Percentiles rank a stretch among this genome's conserved stretches.
phyloP scores from a whole-genome alignment of 208 protist species.

The Leptomonas pyrrhocoris region DNA sequence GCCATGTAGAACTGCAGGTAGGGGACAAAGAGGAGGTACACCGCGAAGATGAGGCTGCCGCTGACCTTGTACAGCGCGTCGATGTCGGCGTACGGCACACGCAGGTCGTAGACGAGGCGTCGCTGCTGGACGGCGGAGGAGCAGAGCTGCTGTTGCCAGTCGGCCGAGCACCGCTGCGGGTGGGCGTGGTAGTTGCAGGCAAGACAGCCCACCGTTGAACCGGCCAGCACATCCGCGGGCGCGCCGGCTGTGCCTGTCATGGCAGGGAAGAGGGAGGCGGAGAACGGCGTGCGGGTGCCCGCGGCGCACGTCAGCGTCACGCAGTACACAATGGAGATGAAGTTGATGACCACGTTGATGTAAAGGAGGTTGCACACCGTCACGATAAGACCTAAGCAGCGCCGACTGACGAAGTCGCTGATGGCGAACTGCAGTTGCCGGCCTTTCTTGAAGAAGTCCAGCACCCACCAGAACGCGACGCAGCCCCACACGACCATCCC shows the following conservation, averaged over 20 bases:
- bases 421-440: conserved; percentile 35
- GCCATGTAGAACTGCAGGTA: conserved; percentile 58
- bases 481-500: conserved; percentile 24
- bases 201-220: conserved; percentile 31
- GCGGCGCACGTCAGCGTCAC: conserved; percentile 36
- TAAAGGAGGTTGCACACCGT: conserved; percentile 56
- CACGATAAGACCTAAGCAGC: conserved; percentile 43
- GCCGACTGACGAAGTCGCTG: conserved; percentile 8
- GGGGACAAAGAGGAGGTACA: conserved; percentile 57
- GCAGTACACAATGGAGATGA: conserved; percentile 69
- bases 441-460: conserved; percentile 42
- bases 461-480: conserved; percentile 41
- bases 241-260: not conserved
- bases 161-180: conserved; percentile 47
- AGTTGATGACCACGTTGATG: conserved; percentile 60
- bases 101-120: conserved; percentile 57
- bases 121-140: conserved; percentile 6
- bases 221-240: conserved; percentile 1
- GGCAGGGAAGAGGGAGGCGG: conserved; percentile 45
- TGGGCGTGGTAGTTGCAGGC: conserved; percentile 49
- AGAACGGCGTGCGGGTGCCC: conserved; percentile 32
- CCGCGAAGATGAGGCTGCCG: conserved; percentile 38
- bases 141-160: conserved; percentile 46
- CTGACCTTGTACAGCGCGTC: conserved; percentile 46
- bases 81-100: conserved; percentile 52